Evolutionary conservation across 768 basidiomycete genomes (phyloP).

Genomic region (Tephrocybe rancida): DNA sequence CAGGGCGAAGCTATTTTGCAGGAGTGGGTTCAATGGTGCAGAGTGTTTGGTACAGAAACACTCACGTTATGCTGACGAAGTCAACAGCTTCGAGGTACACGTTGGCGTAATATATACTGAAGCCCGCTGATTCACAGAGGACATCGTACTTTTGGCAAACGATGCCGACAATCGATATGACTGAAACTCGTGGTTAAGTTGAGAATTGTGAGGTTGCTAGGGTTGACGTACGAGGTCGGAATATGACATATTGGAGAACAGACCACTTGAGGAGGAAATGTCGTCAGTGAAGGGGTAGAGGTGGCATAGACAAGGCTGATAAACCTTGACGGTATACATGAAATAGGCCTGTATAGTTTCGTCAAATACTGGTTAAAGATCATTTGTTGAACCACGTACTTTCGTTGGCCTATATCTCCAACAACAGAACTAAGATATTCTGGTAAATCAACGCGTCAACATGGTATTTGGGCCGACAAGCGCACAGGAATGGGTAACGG

Average conservation of each 20-base stretch:
- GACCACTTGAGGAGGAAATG: constrained; percentile 56
- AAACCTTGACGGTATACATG: constrained; percentile 84
- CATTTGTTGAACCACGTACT: constrained; percentile 31
- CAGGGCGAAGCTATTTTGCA: constrained; percentile 62
- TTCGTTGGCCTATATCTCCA: constrained; percentile 85
- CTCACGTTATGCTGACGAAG: constrained; percentile 80
- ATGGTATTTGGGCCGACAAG: constrained; percentile 5
- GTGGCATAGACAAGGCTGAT: background rate
- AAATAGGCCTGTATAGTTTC: constrained; percentile 66
- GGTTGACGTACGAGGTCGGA: constrained; percentile 49
- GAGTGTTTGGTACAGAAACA: background rate
- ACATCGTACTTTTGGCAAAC: constrained; percentile 71
- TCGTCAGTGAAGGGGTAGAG: constrained; percentile 5
- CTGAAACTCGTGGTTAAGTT: constrained; percentile 23
- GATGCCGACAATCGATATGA: constrained; percentile 75
- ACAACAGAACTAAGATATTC: constrained; percentile 63
- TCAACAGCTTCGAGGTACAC: constrained; percentile 75
- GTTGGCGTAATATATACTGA: constrained; percentile 60
- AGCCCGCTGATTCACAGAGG: constrained; percentile 68
- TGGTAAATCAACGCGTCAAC: background rate
- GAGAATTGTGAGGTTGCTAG: background rate
- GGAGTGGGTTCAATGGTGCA: background rate
- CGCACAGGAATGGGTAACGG: constrained; percentile 66
- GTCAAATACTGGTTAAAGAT: constrained; percentile 1
- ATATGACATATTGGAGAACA: constrained; percentile 86